Base-by-base conservation (phyloP, 1,139 yeast genomes). In the Scheffersomyces illinoinensis region DNA sequence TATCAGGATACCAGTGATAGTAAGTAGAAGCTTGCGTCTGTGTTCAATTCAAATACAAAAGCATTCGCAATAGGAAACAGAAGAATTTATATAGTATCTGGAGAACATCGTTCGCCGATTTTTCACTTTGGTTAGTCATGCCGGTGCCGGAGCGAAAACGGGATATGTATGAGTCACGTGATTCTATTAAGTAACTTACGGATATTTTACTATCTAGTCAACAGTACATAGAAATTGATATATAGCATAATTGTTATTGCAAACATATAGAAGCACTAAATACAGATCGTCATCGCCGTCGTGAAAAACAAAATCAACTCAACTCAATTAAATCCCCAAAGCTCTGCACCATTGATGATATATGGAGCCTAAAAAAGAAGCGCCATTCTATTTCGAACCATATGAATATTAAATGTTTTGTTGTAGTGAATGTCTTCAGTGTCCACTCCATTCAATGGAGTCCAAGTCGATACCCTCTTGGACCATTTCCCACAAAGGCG, bases 401-500 rank as follows among this genome's bases (percentile, higher is more conserved):
- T 33, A 33, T 33, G 43, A 33, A 33, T 33, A 33, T 12, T 33
- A 33, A 33, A 33, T 24, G 33, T 24, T 47, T 47, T 47, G 51
- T 20, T 48, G 19, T 21, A 48, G 19, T 17, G 24, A 20, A 20
- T 21, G 17, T 20, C 51, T 10, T 48, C 24, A 93, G 77, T 93
- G 98, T 63, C 97, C 98, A 60, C 97, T 91, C 99, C 99, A 95
- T 78, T 95, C 97, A 70, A 95, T 95, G 53, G 96, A 84, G 70
- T 90, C 85, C 74, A 96, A 83, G 72, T 95, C 99, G 71, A 95
- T 93, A 65, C 99, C 99, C 66, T 95, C 99, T 77, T 95, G 97
- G 58, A 92, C 97, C 98, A 95, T 93, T 78, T 95, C 99, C 98
- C 98, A 95, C 67, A 95, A 83, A 57, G 99, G 99, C 57, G 96